phyloP scores from a whole-genome alignment of 805 yeast species.

The Yarrowia divulgata region DNA sequence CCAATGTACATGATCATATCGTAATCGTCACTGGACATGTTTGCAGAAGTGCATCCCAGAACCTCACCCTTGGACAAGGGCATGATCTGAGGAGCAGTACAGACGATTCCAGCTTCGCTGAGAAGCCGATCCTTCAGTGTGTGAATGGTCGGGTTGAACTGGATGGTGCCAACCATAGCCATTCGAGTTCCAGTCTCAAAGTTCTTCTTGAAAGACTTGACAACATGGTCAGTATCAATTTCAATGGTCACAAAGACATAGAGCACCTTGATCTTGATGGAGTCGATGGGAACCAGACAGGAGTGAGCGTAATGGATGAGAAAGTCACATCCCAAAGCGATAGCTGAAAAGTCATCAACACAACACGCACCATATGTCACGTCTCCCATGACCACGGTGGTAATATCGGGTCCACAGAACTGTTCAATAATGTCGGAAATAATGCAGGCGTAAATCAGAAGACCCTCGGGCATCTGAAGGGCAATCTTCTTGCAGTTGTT shows the following conservation, averaged over 20 bases:
- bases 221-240: constrained; percentile 81
- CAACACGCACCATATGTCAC: constrained; percentile 99
- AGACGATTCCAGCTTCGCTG: constrained; percentile 57
- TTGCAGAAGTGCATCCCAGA: constrained; percentile 92
- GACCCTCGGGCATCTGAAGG: constrained; percentile 96
- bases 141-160: constrained; percentile 94
- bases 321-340: constrained; percentile 91
- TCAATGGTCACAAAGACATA: constrained; percentile 93
- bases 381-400: constrained; percentile 96
- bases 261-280: constrained; percentile 88
- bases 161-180: constrained; percentile 94
- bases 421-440: constrained; percentile 93
- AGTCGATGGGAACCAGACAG: constrained; percentile 93
- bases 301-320: constrained; percentile 97
- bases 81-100: constrained; percentile 86
- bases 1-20: constrained; percentile 91
- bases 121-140: constrained; percentile 66
- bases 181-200: constrained; percentile 68
- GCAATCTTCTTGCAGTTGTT: constrained; percentile 82
- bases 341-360: constrained; percentile 94
- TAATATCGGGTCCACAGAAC: constrained; percentile 71
- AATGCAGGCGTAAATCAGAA: constrained; percentile 83
- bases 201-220: constrained; percentile 76
- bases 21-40: constrained; percentile 58
- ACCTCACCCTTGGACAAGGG: constrained; percentile 97